Base-by-base conservation (phyloP, 495 filamentous ascomycete species). In the Pyrenula massariospora region DNA sequence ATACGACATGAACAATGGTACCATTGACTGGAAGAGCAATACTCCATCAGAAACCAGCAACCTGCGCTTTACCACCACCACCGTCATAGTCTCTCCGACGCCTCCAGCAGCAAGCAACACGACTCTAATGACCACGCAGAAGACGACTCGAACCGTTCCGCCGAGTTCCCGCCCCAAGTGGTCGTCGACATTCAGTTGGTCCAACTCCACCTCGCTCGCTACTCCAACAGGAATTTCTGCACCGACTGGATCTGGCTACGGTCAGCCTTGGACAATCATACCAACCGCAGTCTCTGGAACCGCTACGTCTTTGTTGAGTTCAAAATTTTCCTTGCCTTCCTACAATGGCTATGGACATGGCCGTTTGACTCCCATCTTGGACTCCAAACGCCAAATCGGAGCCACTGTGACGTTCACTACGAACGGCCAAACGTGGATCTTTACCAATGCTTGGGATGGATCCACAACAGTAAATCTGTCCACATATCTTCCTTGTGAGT, bases 371-470 rank as follows among this genome's bases (percentile, higher is more conserved):
- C 15, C 15, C 31, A 5, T 15, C 31, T 8, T 8, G 31, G 15
- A 8, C 15, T 42, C 15, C 31, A 42, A 42, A 42, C 31, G 31
- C 31, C 31, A 42, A 42, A 42, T 57, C 48, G 51, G 47, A 25
- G 54, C 47, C 0, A 23, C 57, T 19, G 56, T 63, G 22, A 49
- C 55, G 15, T 60, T 54, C 19, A 65, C 58, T 11, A 65, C 65
- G 22, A 53, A 65, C 50, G 64, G 58, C 12, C 23, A 52, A 2
- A 55, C 50, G 25, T 63, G 65, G 3, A 60, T 58, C 11, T 66
- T 62, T 60, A 58, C 57, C 3, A 63, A 65, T 49, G 55, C 50
- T 11, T 64, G 52, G 51, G 51, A 56, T 42, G 61, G 61, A 24
- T 49, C 23, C 19, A 53, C 49, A 10, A 15, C 19, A 24, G 19